A percentile compares a stretch with the other conserved stretches of the same genome.
These are phyloP conservation scores for Phaffia tasmanica DNA, from an alignment of 768 basidiomycete species.

Conservation along the genomic window DNA sequence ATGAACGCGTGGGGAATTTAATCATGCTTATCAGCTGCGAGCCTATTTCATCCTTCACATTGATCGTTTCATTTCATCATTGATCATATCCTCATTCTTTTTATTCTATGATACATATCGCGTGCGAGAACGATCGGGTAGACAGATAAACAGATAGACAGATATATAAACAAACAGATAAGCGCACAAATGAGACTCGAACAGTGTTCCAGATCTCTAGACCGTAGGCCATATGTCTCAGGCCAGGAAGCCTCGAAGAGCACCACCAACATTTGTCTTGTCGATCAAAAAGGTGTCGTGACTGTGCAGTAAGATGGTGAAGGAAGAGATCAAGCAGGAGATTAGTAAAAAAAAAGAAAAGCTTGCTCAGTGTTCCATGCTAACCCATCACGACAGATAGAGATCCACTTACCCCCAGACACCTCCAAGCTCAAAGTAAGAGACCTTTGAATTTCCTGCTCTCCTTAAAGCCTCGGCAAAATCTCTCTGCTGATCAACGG, in stretches of 20 bases:
- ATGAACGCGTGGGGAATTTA: too few species aligned
- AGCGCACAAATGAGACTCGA: not conserved
- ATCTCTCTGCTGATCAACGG: slow-evolving; percentile 94
- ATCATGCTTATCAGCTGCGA: too few species aligned
- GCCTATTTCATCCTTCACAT: too few species aligned
- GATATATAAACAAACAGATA: not conserved
- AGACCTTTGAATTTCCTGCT: slow-evolving; percentile 76
- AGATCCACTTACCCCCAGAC: slow-evolving; percentile 64
- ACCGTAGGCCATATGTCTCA: not conserved
- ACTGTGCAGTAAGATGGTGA: not conserved
- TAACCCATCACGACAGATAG: not conserved
- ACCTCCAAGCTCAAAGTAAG: slow-evolving; percentile 93
- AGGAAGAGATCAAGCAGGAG: not conserved
- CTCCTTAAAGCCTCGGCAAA: slow-evolving; percentile 80
- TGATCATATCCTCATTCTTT: too few species aligned
- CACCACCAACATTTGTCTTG: slow-evolving; percentile 25
- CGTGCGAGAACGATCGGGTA: too few species aligned
- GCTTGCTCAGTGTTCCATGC: not conserved
- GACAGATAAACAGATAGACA: too few species aligned
- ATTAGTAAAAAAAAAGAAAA: not conserved
- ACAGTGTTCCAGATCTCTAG: not conserved
- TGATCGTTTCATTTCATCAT: too few species aligned
- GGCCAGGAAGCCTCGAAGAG: slow-evolving; percentile 22
- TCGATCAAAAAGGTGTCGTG: slow-evolving; percentile 27
- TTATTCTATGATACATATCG: too few species aligned